A percentile compares a stretch with the other conserved stretches of the same genome.
These are phyloP conservation scores for Septoria petroselini DNA, from an alignment of 2,329 filamentous ascomycete genomes.

Conservation along the genomic window DNA sequence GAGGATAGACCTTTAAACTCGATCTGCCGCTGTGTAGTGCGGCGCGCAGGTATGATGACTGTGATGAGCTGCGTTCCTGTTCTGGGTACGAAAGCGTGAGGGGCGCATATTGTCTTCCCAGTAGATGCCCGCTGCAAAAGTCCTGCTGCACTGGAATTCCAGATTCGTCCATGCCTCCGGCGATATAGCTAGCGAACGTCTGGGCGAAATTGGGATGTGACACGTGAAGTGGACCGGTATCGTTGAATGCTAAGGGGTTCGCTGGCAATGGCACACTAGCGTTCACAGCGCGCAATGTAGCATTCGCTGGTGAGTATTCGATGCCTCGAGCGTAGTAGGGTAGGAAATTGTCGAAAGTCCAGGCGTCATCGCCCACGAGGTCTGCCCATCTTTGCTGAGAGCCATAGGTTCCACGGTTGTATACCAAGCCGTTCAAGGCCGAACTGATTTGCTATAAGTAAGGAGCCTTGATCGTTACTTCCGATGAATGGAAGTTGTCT, in stretches of 20 bases:
- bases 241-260: conserved; percentile 6
- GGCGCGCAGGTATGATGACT: conserved; percentile 13
- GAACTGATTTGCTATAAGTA: conserved; percentile 15
- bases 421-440: conserved; percentile 32
- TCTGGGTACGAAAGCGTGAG: conserved; percentile 21
- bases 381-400: conserved; percentile 40
- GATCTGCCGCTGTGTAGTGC: conserved; percentile 3
- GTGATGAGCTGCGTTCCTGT: conserved; percentile 21
- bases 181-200: conserved; percentile 15
- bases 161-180: conserved; percentile 12
- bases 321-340: conserved; percentile 23
- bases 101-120: conserved; percentile 22
- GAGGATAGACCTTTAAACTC: conserved; percentile 16
- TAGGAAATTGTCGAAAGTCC: conserved; percentile 34
- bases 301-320: conserved; percentile 8
- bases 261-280: conserved; percentile 18
- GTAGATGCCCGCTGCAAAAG: conserved; percentile 15
- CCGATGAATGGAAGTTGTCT: too few relatives aligned
- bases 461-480: neutral
- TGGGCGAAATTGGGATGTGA: conserved; percentile 19
- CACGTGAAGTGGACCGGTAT: conserved; percentile 15
- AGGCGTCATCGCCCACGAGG: conserved; percentile 37
- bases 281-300: conserved; percentile 12
- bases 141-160: conserved; percentile 17
- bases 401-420: conserved; percentile 35